Percentiles rank a stretch among this genome's conserved stretches.
phyloP scores from a whole-genome alignment of 2,329 filamentous ascomycete genomes.

The Fusarium musae region DNA sequence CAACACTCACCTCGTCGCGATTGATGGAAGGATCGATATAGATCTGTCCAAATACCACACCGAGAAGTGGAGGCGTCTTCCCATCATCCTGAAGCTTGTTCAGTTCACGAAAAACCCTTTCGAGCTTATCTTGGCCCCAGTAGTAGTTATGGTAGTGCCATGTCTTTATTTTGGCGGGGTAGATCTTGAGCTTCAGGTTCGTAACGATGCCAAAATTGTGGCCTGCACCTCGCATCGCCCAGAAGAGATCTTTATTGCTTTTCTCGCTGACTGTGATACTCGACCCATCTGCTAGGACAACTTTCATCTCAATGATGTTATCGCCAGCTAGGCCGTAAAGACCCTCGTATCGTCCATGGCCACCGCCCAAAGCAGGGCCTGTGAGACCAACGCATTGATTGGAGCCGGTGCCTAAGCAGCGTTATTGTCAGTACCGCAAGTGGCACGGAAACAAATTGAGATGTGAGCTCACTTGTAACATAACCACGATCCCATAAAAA shows the following conservation, averaged over 20 bases:
- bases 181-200: neutral
- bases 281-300: neutral
- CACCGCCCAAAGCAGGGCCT: neutral
- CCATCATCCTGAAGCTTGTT: neutral
- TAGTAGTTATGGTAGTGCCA: neutral
- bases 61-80: neutral
- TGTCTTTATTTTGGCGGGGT: neutral
- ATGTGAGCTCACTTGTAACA: neutral
- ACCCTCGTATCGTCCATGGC: neutral
- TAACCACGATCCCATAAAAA: neutral
- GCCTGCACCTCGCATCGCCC: neutral
- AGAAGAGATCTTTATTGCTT: neutral
- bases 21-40: neutral
- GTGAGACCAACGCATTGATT: neutral
- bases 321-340: neutral
- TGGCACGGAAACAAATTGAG: rapidly evolving
- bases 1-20: rapidly evolving
- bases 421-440: neutral
- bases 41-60: neutral
- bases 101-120: neutral
- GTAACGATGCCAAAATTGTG: neutral
- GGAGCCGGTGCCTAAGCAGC: neutral
- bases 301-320: neutral
- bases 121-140: neutral
- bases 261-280: neutral